phyloP scores from a whole-genome alignment of 371 early-diverging fungal species.

The Actinomucor elegans region DNA sequence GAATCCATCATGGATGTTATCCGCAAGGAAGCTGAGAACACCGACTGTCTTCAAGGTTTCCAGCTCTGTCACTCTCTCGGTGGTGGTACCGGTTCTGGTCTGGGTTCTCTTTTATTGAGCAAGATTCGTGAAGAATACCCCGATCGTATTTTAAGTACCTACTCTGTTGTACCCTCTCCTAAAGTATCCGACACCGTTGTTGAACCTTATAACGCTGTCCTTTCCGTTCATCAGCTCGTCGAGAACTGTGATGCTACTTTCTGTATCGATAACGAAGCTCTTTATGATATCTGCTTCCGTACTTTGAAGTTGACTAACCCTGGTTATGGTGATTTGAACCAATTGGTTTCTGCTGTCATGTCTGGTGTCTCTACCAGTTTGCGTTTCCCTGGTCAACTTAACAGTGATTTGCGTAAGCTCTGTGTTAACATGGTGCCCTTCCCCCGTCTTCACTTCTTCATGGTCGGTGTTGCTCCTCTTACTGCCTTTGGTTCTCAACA shows the following conservation, averaged over 20 bases:
- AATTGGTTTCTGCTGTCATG: constrained; percentile 85
- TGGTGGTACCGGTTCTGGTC: constrained; percentile 90
- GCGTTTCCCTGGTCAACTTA: constrained; percentile 99
- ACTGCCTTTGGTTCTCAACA: constrained; percentile 85
- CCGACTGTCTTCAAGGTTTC: constrained; percentile 90
- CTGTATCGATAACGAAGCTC: constrained; percentile 98
- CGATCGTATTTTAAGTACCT: constrained; percentile 91
- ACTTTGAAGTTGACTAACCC: constrained; percentile 83
- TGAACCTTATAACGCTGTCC: constrained; percentile 90
- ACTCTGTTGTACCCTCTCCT: constrained; percentile 95
- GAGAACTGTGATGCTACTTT: constrained; percentile 95
- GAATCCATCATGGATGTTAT: constrained; percentile 83
- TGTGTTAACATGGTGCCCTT: constrained; percentile 99
- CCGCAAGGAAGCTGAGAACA: constrained; percentile 83
- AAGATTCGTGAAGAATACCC: constrained; percentile 94
- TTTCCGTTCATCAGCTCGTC: constrained; percentile 85
- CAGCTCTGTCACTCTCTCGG: constrained; percentile 89
- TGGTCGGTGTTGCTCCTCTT: constrained; percentile 91
- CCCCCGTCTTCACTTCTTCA: constrained; percentile 92
- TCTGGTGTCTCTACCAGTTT: constrained; percentile 96
- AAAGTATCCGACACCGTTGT: constrained; percentile 90
- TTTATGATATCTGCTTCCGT: constrained; percentile 86
- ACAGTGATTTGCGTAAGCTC: constrained; percentile 96
- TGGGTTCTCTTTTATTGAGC: constrained; percentile 86
- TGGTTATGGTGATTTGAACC: constrained; percentile 81